A percentile compares a stretch with the other conserved stretches of the same genome.
These are phyloP conservation scores for Sporothrix mexicana DNA, from an alignment of 2,329 filamentous ascomycete genomes.

Conservation along the genomic window DNA sequence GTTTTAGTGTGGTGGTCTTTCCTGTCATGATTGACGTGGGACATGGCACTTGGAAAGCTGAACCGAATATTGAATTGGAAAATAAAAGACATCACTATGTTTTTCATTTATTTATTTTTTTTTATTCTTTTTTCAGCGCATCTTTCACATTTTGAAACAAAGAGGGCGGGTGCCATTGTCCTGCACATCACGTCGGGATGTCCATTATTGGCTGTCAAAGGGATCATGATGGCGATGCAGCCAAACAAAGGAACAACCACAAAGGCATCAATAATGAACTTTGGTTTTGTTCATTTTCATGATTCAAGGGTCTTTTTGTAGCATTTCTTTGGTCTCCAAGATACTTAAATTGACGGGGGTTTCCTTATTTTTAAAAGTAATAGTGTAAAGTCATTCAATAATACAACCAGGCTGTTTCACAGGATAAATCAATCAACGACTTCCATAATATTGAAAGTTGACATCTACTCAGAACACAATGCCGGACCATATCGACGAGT, in stretches of 20 bases:
- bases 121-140: no score
- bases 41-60: no score
- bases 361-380: no score
- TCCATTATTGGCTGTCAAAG: not conserved
- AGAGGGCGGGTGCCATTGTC: not conserved
- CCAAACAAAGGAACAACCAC: slow-evolving; percentile 13
- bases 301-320: not conserved
- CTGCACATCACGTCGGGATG: not conserved
- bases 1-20: no score
- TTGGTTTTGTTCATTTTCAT: no score
- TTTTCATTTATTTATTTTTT: no score
- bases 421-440: not conserved
- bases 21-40: no score
- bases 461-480: not conserved
- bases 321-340: no score
- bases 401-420: not conserved
- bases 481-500: not conserved
- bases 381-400: no score
- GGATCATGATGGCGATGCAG: not conserved
- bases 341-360: no score
- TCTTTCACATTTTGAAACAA: not conserved
- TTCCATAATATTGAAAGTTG: no score
- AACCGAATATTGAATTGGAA: not conserved
- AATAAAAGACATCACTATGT: not conserved
- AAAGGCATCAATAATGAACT: not conserved